Conservation (phyloP, 495 filamentous ascomycete genomes). For the Durotheca rogersii region DNA sequence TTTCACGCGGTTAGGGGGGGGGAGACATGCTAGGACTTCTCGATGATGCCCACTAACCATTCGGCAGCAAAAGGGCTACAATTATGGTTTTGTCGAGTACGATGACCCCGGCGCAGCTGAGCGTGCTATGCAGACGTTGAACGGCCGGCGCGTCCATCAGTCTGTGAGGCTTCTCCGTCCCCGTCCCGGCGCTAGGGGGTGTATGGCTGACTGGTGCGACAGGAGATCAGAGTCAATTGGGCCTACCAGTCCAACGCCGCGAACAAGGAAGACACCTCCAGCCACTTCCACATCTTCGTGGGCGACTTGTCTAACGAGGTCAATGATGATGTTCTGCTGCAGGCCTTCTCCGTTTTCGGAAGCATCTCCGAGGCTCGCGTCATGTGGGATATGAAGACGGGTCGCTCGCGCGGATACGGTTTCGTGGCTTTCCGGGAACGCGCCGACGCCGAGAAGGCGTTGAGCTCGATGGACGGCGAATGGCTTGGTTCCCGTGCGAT, state of each 20-base stretch:
- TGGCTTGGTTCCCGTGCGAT: slow-evolving; percentile 99
- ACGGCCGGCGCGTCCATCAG: slow-evolving; percentile 92
- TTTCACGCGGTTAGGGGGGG: too few species aligned
- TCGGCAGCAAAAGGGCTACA: slow-evolving; percentile 83
- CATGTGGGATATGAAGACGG: slow-evolving; percentile 99
- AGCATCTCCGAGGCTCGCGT: slow-evolving; percentile 98
- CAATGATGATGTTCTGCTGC: slow-evolving; percentile 91
- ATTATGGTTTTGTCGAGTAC: slow-evolving; percentile 99
- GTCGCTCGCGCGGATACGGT: slow-evolving; percentile 93
- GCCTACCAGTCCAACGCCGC: slow-evolving; percentile 95
- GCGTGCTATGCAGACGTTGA: slow-evolving; percentile 94
- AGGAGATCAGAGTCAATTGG: slow-evolving; percentile 99
- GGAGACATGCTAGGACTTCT: too few species aligned
- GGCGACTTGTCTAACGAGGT: slow-evolving; percentile 98
- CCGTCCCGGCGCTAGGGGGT: neutral
- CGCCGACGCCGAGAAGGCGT: slow-evolving; percentile 88
- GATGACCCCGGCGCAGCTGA: slow-evolving; percentile 96
- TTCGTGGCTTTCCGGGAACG: slow-evolving; percentile 98
- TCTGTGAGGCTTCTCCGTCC: slow-evolving; percentile 63
- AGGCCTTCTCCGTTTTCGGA: slow-evolving; percentile 96
- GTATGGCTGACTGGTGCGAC: slow-evolving; percentile 23
- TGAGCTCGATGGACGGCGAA: slow-evolving; percentile 98
- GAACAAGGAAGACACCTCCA: slow-evolving; percentile 96
- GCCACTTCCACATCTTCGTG: slow-evolving; percentile 99
- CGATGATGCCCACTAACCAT: slow-evolving; percentile 22